Base-by-base conservation (phyloP, 495 filamentous ascomycete species). In the Xylaria longipes region DNA sequence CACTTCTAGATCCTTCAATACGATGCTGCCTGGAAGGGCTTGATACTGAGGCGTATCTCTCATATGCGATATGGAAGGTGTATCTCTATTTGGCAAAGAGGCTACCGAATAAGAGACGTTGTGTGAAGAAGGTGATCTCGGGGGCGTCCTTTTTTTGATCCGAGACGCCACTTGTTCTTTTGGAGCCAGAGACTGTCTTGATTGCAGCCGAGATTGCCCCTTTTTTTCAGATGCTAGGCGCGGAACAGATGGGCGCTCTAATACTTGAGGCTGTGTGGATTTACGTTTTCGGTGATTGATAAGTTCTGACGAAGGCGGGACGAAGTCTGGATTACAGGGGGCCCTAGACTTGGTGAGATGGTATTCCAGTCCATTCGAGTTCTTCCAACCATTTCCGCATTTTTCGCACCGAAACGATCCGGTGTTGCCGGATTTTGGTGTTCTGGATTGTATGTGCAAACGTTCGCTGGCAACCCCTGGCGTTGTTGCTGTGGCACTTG, bases 351-450 rank as follows among this genome's bases (percentile, higher is more conserved):
- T 86, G 1, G 78, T 82, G 1, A 81, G 73, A 67, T 89, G 87
- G 72, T 89, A 89, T 48, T 86, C 80, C 35, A 89, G 77, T 1
- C 87, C 87, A 41, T 83, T 77, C 22, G 84, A 79, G 66, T 88
- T 88, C 69, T 87, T 88, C 82, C 83, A 89, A 29, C 74, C 72
- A 8, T 78, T 79, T 15, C 82, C 84, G 63, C 87, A 89, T 22
- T 79, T 84, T 5, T 83, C 78, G 69, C 87, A 89, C 27, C 61
- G 54, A 61, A 68, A 76, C 58, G 27, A 50, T 45, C 62, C 62
- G 11, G 62, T 35, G 69, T 69, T 64, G 71, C 76, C 61, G 50
- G 65, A 20, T 62, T 27, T 62, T 68, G 71, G 29, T 41, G 43
- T 43, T 25, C 12, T 62, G n/a, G 39, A 15, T 29, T 54, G 41